Evolutionary conservation across 2,329 filamentous ascomycete genomes (phyloP).

Genomic region (Pyrenophora seminiperda): DNA sequence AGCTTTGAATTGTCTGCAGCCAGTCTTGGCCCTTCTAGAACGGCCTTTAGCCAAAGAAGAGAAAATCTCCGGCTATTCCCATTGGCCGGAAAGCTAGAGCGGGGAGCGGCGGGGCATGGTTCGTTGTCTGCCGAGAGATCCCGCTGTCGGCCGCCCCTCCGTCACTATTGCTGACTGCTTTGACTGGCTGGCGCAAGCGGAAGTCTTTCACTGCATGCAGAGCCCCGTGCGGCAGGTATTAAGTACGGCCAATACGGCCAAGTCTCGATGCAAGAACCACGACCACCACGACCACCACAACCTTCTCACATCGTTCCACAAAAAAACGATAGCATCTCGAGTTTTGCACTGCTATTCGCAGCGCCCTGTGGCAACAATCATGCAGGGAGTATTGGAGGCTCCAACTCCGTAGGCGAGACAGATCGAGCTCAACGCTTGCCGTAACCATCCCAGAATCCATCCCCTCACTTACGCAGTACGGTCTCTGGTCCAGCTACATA

Average conservation of each 20-base stretch:
- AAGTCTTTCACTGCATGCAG: too few relatives aligned
- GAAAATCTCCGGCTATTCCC: slow-evolving; percentile 16
- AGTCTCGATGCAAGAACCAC: too few relatives aligned
- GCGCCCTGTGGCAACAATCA: slow-evolving; percentile 33
- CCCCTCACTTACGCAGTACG: slow-evolving; percentile 3
- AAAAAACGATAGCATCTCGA: slow-evolving; percentile 32
- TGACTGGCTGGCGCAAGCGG: too few relatives aligned
- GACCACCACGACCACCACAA: not conserved
- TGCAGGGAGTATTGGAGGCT: slow-evolving; percentile 50
- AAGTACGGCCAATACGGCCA: not conserved
- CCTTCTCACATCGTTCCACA: slow-evolving; percentile 11
- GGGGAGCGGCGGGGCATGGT: slow-evolving; percentile 17
- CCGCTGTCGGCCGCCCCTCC: slow-evolving; percentile 22
- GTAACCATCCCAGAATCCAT: slow-evolving; percentile 3
- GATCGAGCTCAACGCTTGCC: slow-evolving; percentile 16
- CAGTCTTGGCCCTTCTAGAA: too few relatives aligned
- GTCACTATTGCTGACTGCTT: slow-evolving; percentile 6
- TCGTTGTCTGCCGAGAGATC: slow-evolving; percentile 23
- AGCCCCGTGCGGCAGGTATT: too few relatives aligned
- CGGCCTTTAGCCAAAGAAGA: not conserved
- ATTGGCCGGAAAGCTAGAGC: slow-evolving; percentile 18
- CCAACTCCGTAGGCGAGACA: slow-evolving; percentile 35
- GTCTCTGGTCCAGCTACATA: slow-evolving; percentile 14
- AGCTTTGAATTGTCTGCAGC: slow-evolving; percentile 5
- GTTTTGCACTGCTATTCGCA: slow-evolving; percentile 23